phyloP scores from a whole-genome alignment of 495 filamentous ascomycete genomes.

The Amphirosellinia nigrospora region DNA sequence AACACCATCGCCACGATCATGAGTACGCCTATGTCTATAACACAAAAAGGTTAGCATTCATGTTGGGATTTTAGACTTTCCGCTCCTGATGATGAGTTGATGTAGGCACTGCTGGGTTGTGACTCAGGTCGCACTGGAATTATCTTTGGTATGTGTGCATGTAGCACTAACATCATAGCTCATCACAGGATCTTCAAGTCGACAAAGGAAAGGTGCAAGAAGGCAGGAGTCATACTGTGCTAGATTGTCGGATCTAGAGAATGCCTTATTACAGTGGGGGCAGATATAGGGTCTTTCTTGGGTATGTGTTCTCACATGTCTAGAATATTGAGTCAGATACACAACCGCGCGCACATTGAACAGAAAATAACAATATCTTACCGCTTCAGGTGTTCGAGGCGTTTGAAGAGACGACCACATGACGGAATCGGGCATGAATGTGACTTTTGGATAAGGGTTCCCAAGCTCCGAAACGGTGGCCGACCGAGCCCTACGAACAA shows the following conservation, averaged over 20 bases:
- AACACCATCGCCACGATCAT: slow-evolving; percentile 76
- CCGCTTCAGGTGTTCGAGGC: slow-evolving; percentile 98
- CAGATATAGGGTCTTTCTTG: slow-evolving; percentile 98
- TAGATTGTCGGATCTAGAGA: slow-evolving; percentile 97
- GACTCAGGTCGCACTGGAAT: slow-evolving; percentile 32
- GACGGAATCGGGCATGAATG: slow-evolving; percentile 99
- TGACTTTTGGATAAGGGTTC: slow-evolving; percentile 91
- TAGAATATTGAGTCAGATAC: slow-evolving; percentile 70
- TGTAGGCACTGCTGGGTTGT: slow-evolving; percentile 35
- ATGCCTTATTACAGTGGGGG: slow-evolving; percentile 96
- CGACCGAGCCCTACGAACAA: slow-evolving; percentile 87
- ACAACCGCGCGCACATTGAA: slow-evolving; percentile 44
- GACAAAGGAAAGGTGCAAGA: slow-evolving; percentile 39
- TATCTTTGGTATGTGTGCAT: slow-evolving; percentile 33
- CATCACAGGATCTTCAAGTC: slow-evolving; percentile 42
- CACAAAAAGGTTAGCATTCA: slow-evolving; percentile 41
- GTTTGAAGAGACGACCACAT: slow-evolving; percentile 96
- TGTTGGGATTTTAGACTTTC: slow-evolving; percentile 27
- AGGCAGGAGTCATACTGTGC: slow-evolving; percentile 77
- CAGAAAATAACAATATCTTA: slow-evolving; percentile 67
- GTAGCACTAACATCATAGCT: slow-evolving; percentile 45
- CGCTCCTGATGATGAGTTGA: slow-evolving; percentile 43
- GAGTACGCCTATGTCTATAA: slow-evolving; percentile 88
- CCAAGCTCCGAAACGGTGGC: slow-evolving; percentile 96
- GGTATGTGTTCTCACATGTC: slow-evolving; percentile 98